Evolutionary conservation across 352 stramenopile genomes (phyloP), one percentile per base, ranked within the genome.

Genomic region (Phytophthora boehmeriae): DNA sequence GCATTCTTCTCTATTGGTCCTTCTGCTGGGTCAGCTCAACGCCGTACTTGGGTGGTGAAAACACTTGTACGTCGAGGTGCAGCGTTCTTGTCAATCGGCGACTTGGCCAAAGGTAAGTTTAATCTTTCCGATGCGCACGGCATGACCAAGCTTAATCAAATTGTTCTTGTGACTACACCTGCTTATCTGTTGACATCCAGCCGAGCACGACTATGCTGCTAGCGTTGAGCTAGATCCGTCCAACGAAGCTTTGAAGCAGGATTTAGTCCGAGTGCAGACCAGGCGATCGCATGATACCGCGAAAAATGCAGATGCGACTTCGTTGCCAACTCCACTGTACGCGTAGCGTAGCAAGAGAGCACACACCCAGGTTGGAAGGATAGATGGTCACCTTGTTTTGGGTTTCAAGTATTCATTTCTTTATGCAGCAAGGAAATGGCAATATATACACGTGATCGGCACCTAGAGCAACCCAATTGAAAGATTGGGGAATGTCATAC

Each of bases 41-140:
- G 86, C n/a, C 76, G 81, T 14, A 66, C 56, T 11, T 94, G 83
- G 80, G 86, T 94, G 0, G 56, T 94, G n/a, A 88, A 89, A 59
- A 92, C 84, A 1, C 67, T 94, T 3, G 78, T 92, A 34, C 75
- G 82, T 48, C 78, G 86, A 10, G 86, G 80, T 32, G 78, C 78
- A 5, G 86, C 81, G 8, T 73, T 77, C 28, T 59, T 68, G 17
- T 73, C 63, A 6, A 71, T 82, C 50, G 42, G 54, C 2, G 28
- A 79, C 8, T 79, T 73, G 39, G 39, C 65, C 0, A 63, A 73
- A 76, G 85, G 84, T 88, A 36, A 22, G 65, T 25, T 52, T 1
- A 4, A 34, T 49, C 13, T 9, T 32, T n/a, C 11, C 10, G 47
- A 28, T 44, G n/a, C 14, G 16, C 28, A n/a, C 8, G 5, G 17